These are phyloP conservation scores for Lasiosphaeria miniovina DNA, from an alignment of 495 filamentous ascomycete genomes.

Conservation along the genomic window DNA sequence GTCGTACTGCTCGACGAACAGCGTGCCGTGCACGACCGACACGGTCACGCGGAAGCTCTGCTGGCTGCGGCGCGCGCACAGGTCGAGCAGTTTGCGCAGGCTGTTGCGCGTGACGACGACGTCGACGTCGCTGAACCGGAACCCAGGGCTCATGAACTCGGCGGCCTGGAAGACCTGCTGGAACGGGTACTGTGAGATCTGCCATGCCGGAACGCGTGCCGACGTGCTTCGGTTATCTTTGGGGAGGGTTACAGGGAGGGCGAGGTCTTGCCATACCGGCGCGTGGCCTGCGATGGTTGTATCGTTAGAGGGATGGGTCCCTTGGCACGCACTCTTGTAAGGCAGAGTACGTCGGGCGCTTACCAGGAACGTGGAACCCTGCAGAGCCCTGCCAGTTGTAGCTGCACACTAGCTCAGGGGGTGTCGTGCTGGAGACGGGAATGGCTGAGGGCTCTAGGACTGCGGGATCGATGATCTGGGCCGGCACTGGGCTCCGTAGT, in stretches of 20 bases:
- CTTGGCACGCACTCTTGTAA: no score
- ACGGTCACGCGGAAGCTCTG: slow-evolving; percentile 9
- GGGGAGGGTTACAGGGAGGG: slow-evolving; percentile 6
- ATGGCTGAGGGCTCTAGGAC: slow-evolving; percentile 2
- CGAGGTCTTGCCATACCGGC: slow-evolving; percentile 4
- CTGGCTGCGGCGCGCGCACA: slow-evolving; percentile 7
- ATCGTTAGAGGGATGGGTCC: no score
- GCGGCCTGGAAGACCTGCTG: slow-evolving; percentile 12
- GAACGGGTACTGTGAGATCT: slow-evolving; percentile 6
- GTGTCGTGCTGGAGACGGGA: background rate
- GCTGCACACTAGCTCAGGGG: slow-evolving; percentile 11
- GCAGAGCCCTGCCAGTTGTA: slow-evolving; percentile 12
- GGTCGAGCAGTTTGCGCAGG: slow-evolving; percentile 15
- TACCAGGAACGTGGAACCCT: slow-evolving; percentile 5
- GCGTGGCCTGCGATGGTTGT: slow-evolving; percentile 3
- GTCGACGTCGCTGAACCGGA: slow-evolving; percentile 12
- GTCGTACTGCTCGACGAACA: slow-evolving; percentile 11
- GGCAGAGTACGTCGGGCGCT: no score
- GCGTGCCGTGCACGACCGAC: slow-evolving; percentile 9
- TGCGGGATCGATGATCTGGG: background rate
- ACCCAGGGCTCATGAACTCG: slow-evolving; percentile 6
- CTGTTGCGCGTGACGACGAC: slow-evolving; percentile 12
- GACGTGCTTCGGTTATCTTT: background rate
- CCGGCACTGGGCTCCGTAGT: background rate
- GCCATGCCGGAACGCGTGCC: no score